Conservation (phyloP, 257 asterid species). For the Solanum pimpinellifolium region DNA sequence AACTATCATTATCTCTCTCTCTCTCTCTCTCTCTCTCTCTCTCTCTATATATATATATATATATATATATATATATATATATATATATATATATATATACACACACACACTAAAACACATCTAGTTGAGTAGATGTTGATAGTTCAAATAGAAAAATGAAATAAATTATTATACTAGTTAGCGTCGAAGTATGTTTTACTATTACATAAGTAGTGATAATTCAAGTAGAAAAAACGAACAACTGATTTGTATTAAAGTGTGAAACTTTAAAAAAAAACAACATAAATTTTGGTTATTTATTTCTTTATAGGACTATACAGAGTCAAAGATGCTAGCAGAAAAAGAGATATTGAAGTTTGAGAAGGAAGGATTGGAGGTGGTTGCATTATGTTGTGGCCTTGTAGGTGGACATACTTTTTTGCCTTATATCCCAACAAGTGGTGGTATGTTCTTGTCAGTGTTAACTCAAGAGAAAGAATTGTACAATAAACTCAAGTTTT, state of each 20-base stretch:
- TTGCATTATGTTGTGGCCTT: conserved; percentile 41
- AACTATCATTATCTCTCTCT: too few relatives aligned
- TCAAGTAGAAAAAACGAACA: too few relatives aligned
- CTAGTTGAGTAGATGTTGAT: neutral
- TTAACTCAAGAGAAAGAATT: neutral
- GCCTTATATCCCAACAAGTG: conserved; percentile 4
- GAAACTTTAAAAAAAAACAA: too few relatives aligned
- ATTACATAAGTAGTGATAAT: neutral
- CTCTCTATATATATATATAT: too few relatives aligned
- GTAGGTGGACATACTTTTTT: conserved; percentile 46
- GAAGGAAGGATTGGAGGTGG: conserved; percentile 33
- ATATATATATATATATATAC: too few relatives aligned
- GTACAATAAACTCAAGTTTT: conserved; percentile 10
- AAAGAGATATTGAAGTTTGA: conserved; percentile 33
- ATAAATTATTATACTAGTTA: neutral
- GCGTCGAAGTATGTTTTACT: too few relatives aligned
- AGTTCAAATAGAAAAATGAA: neutral
- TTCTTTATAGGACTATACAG: conserved; percentile 17
- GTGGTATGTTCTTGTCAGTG: conserved; percentile 8
- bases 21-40: fast-evolving
- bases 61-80: too few relatives aligned
- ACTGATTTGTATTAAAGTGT: too few relatives aligned
- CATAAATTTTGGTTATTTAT: neutral
- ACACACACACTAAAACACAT: too few relatives aligned
- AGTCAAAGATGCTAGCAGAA: conserved; percentile 49